A percentile compares a stretch with the other conserved stretches of the same genome.
Conservation (phyloP, 2,329 filamentous ascomycete genomes). For the Aspergillus clavatus region DNA sequence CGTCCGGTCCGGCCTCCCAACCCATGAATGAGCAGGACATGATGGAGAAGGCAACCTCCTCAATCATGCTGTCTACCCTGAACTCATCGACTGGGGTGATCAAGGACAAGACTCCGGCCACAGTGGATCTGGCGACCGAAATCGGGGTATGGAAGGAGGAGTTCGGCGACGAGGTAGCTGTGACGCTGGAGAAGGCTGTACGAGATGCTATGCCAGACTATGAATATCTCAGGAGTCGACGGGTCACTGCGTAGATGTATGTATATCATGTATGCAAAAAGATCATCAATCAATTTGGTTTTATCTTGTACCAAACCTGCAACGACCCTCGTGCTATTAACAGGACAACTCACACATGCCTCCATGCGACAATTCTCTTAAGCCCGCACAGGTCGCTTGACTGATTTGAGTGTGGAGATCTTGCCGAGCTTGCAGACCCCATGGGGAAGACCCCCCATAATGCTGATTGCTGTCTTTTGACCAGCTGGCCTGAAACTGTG, state of each 20-base stretch:
- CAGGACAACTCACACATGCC: too few relatives aligned
- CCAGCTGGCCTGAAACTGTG: too few relatives aligned
- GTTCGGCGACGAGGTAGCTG: conserved; percentile 27
- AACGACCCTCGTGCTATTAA: too few relatives aligned
- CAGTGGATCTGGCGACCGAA: conserved; percentile 32
- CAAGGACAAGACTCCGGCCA: conserved; percentile 25
- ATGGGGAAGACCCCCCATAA: too few relatives aligned
- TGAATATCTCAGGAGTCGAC: conserved; percentile 31
- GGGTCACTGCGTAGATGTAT: conserved; percentile 17
- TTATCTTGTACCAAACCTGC: too few relatives aligned
- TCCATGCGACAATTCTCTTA: too few relatives aligned
- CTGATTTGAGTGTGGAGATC: too few relatives aligned
- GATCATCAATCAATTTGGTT: too few relatives aligned
- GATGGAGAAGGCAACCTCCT: neutral
- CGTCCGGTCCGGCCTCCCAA: conserved; percentile 4
- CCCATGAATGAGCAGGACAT: neutral
- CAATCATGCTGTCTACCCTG: conserved; percentile 28
- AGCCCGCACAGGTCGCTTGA: too few relatives aligned
- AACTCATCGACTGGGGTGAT: conserved; percentile 30
- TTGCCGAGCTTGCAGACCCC: too few relatives aligned
- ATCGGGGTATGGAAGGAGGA: conserved; percentile 34
- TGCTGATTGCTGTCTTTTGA: too few relatives aligned
- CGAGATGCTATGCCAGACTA: conserved; percentile 37
- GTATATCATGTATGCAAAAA: too few relatives aligned
- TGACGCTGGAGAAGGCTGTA: conserved; percentile 24